Base-by-base conservation (phyloP, 768 basidiomycete genomes). In the Pulveroboletus frians region DNA sequence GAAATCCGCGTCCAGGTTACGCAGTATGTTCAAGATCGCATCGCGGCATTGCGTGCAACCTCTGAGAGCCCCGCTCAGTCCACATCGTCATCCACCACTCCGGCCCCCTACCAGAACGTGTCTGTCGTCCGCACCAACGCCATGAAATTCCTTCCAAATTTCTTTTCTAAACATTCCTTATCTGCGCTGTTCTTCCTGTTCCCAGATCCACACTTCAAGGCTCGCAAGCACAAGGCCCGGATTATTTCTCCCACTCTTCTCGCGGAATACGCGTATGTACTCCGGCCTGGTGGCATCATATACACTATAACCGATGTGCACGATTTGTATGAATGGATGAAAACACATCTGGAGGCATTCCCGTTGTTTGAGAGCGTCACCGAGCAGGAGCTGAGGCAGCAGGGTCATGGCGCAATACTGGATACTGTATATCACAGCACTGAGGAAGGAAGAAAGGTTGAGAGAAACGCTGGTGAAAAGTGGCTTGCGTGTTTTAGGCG, bases 111-210 rank as follows among this genome's bases (percentile, higher is more conserved):
- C 67, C 82, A 90, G 58, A 98, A 98, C 66, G 81, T 96, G 47
- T 92, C 92, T 31, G 81, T 97, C 54, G 87, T 96, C 54, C 85
- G 96, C 43, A 94, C 90, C 13, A 99, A 99, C 66, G 88, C 92
- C 40, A 97, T 97, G 94, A 98, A 98, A 71, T 97, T 98, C 68
- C 76, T 97, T 47, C 89, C 94, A 6, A 98, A 98, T 69, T 97
- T 92, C 69, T 96, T 99, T 68, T 64, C 77, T 20, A 93, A 94
- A 64, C 84, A 84, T 49, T 95, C 95, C 54, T 76, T 99, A 32
- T 85, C 88, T 17, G 84, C 95, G 41, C 76, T 99, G 43, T 99
- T 99, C 73, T 98, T 99, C 75, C 80, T 98, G 50, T 99, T 98
- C 71, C 96, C 96, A 36, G 96, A 99, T 69, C 96, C 96, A 0